Evolutionary conservation across 2,329 filamentous ascomycete genomes (phyloP), one percentile per base, ranked within the genome.

Genomic region (Trichophyton schoenleinii): DNA sequence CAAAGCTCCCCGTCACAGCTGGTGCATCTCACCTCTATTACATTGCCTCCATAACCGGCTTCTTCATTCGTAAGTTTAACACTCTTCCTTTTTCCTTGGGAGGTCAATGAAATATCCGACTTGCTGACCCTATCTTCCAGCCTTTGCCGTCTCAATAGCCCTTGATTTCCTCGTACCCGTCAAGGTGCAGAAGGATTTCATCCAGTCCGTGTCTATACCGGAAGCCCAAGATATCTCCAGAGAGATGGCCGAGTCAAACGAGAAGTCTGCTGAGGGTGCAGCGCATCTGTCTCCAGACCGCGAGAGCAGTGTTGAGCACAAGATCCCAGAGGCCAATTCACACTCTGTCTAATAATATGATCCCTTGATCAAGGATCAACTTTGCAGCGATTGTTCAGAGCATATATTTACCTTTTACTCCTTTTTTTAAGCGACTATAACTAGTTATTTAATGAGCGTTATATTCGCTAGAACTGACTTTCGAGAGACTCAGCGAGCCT

Each of bases 1-100:
- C 49, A 25, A 63, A 65, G 52, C 61, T 46, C 15, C 15, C 20
- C 3, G 60, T 63, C 2, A 52, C 62, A 15, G 64, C 66, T 9
- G 71, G 70, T 31, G 73, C 72, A 64, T 73, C 70, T 1, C 68
- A 72, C 13, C 63, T 78, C 0, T 77, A 77, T 66, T 74, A 77
- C 59, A 68, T 78, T 15, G 73, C 74, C 0, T 78, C 74, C 62
- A 68, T 74, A 11, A 65, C 75, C 1, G 76, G 76, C 0, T 72
- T 77, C 59, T 67, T 68, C 3, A 74, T 77, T 57, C 73, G 73
- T 63, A 55, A 34, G 49, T 55, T 55, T 36, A 25, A 53, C 44
- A 25, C 20, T 28, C 28, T 25, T 28, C 28, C 22, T 20, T 13
- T 22, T 22, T 22, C 22, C 28, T 22, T 3, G 20, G 13, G 15